These are phyloP conservation scores for Aspergillus candidus DNA, from an alignment of 2,329 filamentous ascomycete genomes.

Conservation along the genomic window DNA sequence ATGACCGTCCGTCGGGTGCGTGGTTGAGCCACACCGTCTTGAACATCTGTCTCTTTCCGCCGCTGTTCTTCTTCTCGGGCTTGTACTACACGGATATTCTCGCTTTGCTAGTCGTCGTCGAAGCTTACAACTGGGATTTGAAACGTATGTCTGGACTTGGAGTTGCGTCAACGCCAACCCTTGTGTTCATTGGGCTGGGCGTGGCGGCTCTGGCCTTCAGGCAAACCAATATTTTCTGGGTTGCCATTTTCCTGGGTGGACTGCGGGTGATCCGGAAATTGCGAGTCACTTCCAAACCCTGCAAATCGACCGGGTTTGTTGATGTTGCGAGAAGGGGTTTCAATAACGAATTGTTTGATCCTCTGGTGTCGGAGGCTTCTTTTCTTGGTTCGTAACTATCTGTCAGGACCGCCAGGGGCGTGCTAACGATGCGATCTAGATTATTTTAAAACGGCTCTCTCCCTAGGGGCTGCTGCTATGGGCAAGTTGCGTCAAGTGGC, in stretches of 20 bases:
- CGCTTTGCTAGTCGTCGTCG: slow-evolving; percentile 69
- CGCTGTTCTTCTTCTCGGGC: slow-evolving; percentile 91
- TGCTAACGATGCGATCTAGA: slow-evolving; percentile 32
- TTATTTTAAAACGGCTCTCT: slow-evolving; percentile 51
- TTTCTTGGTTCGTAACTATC: slow-evolving; percentile 40
- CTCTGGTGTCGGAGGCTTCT: slow-evolving; percentile 43
- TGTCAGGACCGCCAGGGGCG: not conserved
- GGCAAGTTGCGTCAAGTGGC: slow-evolving; percentile 38
- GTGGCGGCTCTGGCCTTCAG: slow-evolving; percentile 66
- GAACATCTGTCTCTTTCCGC: slow-evolving; percentile 79
- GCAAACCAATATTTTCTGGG: slow-evolving; percentile 97
- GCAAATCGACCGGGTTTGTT: slow-evolving; percentile 20
- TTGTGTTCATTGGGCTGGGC: slow-evolving; percentile 52
- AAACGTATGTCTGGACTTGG: slow-evolving; percentile 24
- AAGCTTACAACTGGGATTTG: slow-evolving; percentile 55
- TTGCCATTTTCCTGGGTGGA: slow-evolving; percentile 49
- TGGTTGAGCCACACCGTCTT: slow-evolving; percentile 48
- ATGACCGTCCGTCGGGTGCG: slow-evolving; percentile 24
- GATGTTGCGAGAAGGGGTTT: slow-evolving; percentile 29
- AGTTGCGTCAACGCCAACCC: slow-evolving; percentile 18
- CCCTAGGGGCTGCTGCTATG: slow-evolving; percentile 55
- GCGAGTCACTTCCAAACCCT: slow-evolving; percentile 22
- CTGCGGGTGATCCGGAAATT: slow-evolving; percentile 37
- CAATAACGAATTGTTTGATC: slow-evolving; percentile 45
- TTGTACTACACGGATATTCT: slow-evolving; percentile 93